Evolutionary conservation across 1,284 basidiomycete genomes (phyloP), one percentile per base, ranked within the genome.

Genomic region (Moesziomyces sp.): DNA sequence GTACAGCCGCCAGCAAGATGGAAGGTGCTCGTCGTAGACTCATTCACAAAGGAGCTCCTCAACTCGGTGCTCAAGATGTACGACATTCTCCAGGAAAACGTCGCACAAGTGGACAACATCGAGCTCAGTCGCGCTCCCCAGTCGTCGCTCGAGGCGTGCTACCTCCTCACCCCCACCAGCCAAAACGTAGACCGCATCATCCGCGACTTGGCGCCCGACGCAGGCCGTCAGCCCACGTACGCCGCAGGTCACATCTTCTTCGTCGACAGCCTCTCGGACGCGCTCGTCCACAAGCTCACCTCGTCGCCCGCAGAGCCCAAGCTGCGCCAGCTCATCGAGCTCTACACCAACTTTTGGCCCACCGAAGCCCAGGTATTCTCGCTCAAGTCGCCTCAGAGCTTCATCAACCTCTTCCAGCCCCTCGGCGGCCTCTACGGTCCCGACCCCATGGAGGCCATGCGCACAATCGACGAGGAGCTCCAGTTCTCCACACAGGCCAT

Each of bases 11-110:
- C 78, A 8, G 71, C 77, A 48, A 56, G 76, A 88, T 99, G 96
- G 96, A 99, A 99, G 89, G 91, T 96, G 79, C 89, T 99, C 51
- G 93, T 99, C 65, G 92, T 98, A 45, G 96, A 99, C 85, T 91
- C 94, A 70, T 90, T 93, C 86, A 92, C 94, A 30, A 91, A 94
- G 85, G 89, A 89, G 81, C 87, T 98, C 59, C 86, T 99, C 58
- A 89, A 91, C 64, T 90, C 91, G 2, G 93, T 96, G 5, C 88
- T 98, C 81, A 95, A 94, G 85, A 91, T 93, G 84, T 98, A 81
- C 58, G 80, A 83, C 54, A 80, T 84, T 30, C 61, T 84, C 16
- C 81, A 82, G 51, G 68, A 82, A 44, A 82, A 82, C 30, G 80
- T 83, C 21, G 75, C 81, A 24, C 66, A 77, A 40, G 80, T 84